Evolutionary conservation across 1,284 basidiomycete species (phyloP).

Genomic region (Grifola frondosa): DNA sequence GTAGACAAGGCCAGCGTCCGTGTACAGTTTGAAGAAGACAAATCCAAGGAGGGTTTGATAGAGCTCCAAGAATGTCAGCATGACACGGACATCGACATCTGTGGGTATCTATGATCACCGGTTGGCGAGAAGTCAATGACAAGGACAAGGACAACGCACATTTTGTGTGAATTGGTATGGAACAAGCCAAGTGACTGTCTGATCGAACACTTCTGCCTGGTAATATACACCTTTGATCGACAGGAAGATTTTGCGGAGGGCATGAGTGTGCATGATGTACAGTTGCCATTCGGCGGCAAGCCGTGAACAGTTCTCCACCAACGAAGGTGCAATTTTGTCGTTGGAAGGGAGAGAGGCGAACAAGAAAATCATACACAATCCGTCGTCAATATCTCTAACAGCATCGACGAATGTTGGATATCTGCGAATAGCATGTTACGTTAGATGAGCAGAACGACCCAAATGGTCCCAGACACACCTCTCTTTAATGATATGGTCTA

Average conservation of each 20-base stretch:
- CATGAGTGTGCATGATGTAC: constrained; percentile 88
- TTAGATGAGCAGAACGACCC: background rate
- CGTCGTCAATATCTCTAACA: constrained; percentile 95
- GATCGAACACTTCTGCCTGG: constrained; percentile 93
- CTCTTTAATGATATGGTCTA: constrained; percentile 99
- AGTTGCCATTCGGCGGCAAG: constrained; percentile 93
- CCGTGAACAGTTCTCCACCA: constrained; percentile 89
- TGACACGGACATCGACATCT: constrained; percentile 97
- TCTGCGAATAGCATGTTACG: constrained; percentile 41
- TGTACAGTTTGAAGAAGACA: constrained; percentile 96
- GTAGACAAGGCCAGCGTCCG: constrained; percentile 91
- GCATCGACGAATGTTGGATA: constrained; percentile 98
- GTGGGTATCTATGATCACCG: constrained; percentile 70
- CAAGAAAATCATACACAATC: constrained; percentile 91
- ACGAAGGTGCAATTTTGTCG: constrained; percentile 76
- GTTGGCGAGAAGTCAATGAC: constrained; percentile 1
- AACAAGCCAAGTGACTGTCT: constrained; percentile 94
- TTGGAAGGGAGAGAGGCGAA: constrained; percentile 89
- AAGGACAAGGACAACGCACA: constrained; percentile 45
- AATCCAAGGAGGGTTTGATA: constrained; percentile 98
- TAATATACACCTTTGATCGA: constrained; percentile 99
- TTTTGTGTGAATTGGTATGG: constrained; percentile 98
- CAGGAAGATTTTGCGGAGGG: constrained; percentile 90
- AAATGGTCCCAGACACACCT: constrained; percentile 50
- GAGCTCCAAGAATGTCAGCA: constrained; percentile 97